Evolutionary conservation across 345 rosid genomes (phyloP), one percentile per base, ranked within the genome.

Genomic region (Angophora floribunda): DNA sequence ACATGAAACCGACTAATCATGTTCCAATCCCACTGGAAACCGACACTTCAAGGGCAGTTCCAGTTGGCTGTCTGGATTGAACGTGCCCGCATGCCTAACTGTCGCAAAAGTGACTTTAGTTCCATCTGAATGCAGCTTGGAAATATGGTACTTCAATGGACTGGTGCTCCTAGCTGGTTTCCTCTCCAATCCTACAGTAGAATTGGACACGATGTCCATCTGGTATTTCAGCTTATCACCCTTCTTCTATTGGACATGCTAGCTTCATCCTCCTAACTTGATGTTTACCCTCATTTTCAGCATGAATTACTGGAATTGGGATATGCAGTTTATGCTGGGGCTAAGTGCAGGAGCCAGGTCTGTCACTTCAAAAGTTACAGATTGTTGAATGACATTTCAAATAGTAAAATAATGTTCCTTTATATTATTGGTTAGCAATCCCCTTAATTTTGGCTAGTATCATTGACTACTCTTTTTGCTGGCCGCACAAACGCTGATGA

Each of bases 121-220:
- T 51, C 26, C 7, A 53, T 88, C 32, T 55, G 9, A 15, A 32
- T 45, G 80, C 11, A 96, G 96, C 88, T 95, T 97, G 93, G 99
- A 95, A 92, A 93, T 97, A 88, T 97, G 98, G 98, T 97, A 95
- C 93, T 94, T 85, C 85, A 99, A 94, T 93, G 99, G 98, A 87
- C 91, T 94, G 86, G 97, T 96, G 87, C 91, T 97, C 21, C 91
- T 95, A 52, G 93, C 98, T 6, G 96, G 99, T 36, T 92, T 95
- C 49, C 99, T 97, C 70, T 4, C 95, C 15, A 90, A 93, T 86
- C 95, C 99, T 6, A 95, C 95, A 26, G 89, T 97, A 84, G 75
- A 99, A 51, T 90, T 97, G 3, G 97, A 96, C 88, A 93, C 98
- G 21, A 90, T 95, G 90, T 95, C 99, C 86, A 96, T 97, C 30